These are phyloP conservation scores for Primulina eburnea DNA, from an alignment of 257 asterid species.

Conservation along the genomic window DNA sequence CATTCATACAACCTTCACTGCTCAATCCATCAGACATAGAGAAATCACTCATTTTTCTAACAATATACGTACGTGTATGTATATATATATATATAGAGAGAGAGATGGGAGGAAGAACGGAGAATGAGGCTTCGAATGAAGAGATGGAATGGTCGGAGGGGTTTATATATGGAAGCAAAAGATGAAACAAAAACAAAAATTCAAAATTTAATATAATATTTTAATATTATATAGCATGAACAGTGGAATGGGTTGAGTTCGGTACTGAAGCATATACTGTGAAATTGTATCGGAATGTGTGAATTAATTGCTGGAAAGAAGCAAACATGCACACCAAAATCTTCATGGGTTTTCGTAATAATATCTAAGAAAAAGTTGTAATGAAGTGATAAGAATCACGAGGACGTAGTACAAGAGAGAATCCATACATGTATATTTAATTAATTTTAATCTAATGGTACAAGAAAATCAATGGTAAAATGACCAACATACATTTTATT, in stretches of 20 bases:
- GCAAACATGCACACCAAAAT: conserved; percentile 32
- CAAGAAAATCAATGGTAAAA: too few relatives aligned
- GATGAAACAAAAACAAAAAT: not conserved
- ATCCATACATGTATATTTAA: too few relatives aligned
- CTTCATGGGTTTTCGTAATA: conserved; percentile 61
- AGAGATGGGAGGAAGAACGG: conserved; percentile 12
- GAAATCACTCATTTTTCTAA: conserved; percentile 67
- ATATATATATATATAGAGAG: not conserved
- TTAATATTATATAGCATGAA: not conserved
- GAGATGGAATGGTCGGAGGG: conserved; percentile 30
- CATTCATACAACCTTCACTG: conserved; percentile 29
- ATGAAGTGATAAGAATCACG: conserved; percentile 8
- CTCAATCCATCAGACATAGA: conserved; percentile 43
- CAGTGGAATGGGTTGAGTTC: conserved; percentile 18
- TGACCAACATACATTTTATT: too few relatives aligned
- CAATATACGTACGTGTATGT: not conserved
- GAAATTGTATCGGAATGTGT: conserved; percentile 20
- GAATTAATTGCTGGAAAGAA: conserved; percentile 16
- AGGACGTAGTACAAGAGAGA: not conserved
- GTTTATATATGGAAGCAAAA: not conserved
- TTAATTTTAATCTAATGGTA: not conserved
- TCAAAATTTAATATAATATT: not conserved
- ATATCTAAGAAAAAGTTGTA: conserved; percentile 15
- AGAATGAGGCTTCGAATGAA: conserved; percentile 17
- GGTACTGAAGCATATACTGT: conserved; percentile 14